phyloP scores from a whole-genome alignment of 2,329 filamentous ascomycete genomes.

The Trichoderma endophyticum region DNA sequence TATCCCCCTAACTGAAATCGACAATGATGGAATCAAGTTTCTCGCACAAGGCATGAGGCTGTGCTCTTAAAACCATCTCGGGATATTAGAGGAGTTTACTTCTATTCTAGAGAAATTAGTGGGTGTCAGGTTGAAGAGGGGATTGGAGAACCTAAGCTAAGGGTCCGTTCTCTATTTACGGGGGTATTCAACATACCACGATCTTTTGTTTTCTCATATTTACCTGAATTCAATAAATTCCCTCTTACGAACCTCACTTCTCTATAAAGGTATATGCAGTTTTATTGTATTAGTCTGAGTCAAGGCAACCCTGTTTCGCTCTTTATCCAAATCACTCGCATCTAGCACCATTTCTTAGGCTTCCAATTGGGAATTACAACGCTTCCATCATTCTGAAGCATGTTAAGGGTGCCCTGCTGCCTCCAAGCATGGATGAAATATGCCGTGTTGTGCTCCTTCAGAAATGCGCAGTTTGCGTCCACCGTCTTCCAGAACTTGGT shows the following conservation, averaged over 20 bases:
- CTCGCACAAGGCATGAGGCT: neutral
- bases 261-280: neutral
- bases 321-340: too few species aligned
- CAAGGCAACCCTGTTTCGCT: too few species aligned
- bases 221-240: neutral
- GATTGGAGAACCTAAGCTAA: too few species aligned
- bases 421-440: slow-evolving; percentile 22
- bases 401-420: slow-evolving; percentile 20
- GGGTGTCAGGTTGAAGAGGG: too few species aligned
- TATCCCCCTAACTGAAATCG: neutral
- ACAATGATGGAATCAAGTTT: neutral
- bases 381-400: slow-evolving; percentile 19
- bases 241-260: neutral
- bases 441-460: slow-evolving; percentile 18
- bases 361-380: slow-evolving; percentile 21
- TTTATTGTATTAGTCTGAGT: too few species aligned
- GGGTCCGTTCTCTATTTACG: too few species aligned
- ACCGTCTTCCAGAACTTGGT: slow-evolving; percentile 20
- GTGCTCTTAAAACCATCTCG: neutral
- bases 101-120: neutral
- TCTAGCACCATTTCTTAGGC: slow-evolving; percentile 17
- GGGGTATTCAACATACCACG: neutral
- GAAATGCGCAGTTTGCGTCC: slow-evolving; percentile 21
- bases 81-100: neutral
- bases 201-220: neutral